These are phyloP conservation scores for Naganishia vaughanmartiniae DNA, from an alignment of 768 basidiomycete genomes.

Conservation along the genomic window DNA sequence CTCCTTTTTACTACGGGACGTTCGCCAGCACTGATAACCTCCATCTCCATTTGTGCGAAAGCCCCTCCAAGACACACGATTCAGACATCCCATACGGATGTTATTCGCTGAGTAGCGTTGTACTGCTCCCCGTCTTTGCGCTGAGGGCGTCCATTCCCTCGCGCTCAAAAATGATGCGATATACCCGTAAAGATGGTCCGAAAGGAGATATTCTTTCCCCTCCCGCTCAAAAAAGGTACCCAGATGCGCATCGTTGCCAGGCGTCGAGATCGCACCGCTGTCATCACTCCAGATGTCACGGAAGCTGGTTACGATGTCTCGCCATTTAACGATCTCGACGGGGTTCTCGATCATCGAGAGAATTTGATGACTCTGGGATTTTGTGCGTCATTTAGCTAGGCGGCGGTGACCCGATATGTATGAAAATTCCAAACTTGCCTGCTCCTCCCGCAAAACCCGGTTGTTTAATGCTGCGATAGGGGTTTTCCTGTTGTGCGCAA, in stretches of 20 bases:
- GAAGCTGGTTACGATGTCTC: background rate
- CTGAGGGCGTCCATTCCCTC: background rate
- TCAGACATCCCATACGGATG: background rate
- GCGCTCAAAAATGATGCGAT: background rate
- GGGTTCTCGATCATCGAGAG: background rate
- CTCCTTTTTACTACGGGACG: background rate
- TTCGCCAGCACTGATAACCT: background rate
- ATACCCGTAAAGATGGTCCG: background rate
- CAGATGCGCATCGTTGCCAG: background rate
- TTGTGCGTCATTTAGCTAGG: no score
- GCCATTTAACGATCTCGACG: background rate
- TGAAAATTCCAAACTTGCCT: background rate
- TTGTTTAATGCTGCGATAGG: background rate
- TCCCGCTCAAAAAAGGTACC: background rate
- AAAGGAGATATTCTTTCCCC: background rate
- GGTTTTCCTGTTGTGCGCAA: background rate
- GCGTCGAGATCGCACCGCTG: no score
- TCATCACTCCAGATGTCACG: background rate
- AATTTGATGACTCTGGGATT: background rate
- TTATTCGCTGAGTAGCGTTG: background rate
- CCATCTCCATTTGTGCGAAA: background rate
- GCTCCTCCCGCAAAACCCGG: background rate
- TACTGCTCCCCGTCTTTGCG: background rate
- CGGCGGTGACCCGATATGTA: background rate
- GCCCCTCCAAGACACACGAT: background rate